Evolutionary conservation across 2,329 filamentous ascomycete genomes (phyloP).

Genomic region (Drechslerella coelobrocha): DNA sequence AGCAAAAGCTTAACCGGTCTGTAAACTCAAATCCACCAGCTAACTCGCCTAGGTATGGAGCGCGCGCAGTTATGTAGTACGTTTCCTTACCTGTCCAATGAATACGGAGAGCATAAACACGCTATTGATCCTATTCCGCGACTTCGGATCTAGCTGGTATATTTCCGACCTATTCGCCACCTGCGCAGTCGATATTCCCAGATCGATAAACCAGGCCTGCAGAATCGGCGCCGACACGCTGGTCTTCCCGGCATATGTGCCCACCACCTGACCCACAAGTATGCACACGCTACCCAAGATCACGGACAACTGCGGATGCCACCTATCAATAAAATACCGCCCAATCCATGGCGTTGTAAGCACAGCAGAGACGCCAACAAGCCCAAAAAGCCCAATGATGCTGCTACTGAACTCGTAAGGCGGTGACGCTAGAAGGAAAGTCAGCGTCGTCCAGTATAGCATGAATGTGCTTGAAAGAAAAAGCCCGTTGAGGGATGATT

Average conservation of each 20-base stretch:
- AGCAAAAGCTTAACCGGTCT: too few species aligned
- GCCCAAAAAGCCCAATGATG: conserved; percentile 76
- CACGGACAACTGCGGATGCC: conserved; percentile 72
- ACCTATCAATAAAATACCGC: conserved; percentile 72
- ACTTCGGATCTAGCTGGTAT: conserved; percentile 73
- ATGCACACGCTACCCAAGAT: conserved; percentile 68
- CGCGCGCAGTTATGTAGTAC: conserved; percentile 61
- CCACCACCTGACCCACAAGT: conserved; percentile 69
- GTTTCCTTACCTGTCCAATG: conserved; percentile 72
- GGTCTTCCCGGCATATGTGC: conserved; percentile 71
- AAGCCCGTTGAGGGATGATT: conserved; percentile 72
- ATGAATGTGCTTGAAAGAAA: conserved; percentile 70
- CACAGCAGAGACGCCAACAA: conserved; percentile 77
- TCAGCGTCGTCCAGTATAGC: conserved; percentile 76
- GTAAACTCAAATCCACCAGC: not conserved
- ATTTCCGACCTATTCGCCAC: conserved; percentile 76
- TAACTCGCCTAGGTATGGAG: conserved; percentile 58
- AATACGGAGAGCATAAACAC: conserved; percentile 81
- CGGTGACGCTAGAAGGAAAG: conserved; percentile 74
- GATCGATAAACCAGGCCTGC: conserved; percentile 73
- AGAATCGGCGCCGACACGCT: conserved; percentile 75
- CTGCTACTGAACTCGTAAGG: conserved; percentile 74
- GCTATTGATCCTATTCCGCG: conserved; percentile 78
- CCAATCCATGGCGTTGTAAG: conserved; percentile 73
- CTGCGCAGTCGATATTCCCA: conserved; percentile 75